These are phyloP conservation scores for Populus ilicifolia DNA, from an alignment of 345 rosid species.

Conservation along the genomic window DNA sequence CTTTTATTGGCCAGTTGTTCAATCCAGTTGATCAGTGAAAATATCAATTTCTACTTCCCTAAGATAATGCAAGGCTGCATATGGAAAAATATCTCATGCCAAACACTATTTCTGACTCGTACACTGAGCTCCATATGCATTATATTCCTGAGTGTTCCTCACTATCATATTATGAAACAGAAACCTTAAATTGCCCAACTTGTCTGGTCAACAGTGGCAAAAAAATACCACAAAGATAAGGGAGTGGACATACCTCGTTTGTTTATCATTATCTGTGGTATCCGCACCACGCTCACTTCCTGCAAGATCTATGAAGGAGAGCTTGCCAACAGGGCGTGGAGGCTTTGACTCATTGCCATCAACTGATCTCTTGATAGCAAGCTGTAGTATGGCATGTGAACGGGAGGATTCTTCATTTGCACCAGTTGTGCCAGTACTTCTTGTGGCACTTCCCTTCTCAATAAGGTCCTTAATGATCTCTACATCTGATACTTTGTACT, in stretches of 20 bases:
- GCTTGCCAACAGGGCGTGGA: slow-evolving; percentile 86
- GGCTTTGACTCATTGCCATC: slow-evolving; percentile 86
- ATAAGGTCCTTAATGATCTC: slow-evolving; percentile 90
- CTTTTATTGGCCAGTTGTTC: not conserved
- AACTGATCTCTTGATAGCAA: slow-evolving; percentile 76
- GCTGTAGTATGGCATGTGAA: slow-evolving; percentile 98
- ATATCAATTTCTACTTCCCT: not conserved
- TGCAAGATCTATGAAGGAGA: slow-evolving; percentile 96
- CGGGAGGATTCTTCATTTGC: slow-evolving; percentile 99
- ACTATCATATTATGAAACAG: not conserved
- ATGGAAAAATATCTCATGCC: not conserved
- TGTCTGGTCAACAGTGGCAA: not conserved
- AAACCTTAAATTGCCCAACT: not conserved
- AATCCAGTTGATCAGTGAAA: not conserved
- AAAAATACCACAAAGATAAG: not conserved
- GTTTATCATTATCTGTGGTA: slow-evolving; percentile 97
- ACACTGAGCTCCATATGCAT: not conserved
- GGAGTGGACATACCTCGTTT: slow-evolving; percentile 62
- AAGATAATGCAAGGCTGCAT: not conserved
- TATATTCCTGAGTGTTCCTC: not conserved
- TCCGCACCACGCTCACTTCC: slow-evolving; percentile 99
- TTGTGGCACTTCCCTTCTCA: slow-evolving; percentile 85
- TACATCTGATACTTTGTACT: slow-evolving; percentile 88
- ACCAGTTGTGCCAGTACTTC: slow-evolving; percentile 97
- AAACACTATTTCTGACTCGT: not conserved